These are phyloP conservation scores for Nigrospora sphaerica DNA, from an alignment of 2,329 filamentous ascomycete genomes.

Conservation along the genomic window DNA sequence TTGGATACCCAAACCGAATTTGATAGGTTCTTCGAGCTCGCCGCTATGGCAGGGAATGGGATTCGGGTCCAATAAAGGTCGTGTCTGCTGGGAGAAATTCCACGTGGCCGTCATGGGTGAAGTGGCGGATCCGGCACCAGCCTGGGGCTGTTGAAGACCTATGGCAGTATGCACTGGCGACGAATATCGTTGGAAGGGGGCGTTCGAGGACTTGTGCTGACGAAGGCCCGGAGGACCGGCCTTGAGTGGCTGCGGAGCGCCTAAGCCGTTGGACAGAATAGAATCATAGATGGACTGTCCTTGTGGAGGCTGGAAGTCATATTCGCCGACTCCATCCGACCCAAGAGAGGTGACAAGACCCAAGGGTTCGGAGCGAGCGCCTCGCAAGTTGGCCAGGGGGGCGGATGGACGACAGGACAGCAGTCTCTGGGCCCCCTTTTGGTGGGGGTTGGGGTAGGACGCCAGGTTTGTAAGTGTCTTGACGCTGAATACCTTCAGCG, in stretches of 20 bases:
- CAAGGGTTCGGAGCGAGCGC: constrained; percentile 6
- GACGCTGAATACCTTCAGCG: constrained; percentile 29
- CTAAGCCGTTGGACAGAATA: constrained; percentile 24
- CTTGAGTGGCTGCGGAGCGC: constrained; percentile 42
- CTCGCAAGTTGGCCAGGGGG: not conserved
- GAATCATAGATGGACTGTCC: not conserved
- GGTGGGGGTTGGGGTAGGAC: constrained; percentile 48
- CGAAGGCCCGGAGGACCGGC: constrained; percentile 49
- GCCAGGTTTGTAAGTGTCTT: constrained; percentile 47
- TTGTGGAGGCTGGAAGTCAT: not conserved
- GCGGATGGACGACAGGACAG: constrained; percentile 23
- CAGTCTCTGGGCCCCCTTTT: constrained; percentile 41
- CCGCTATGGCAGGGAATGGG: too few relatives aligned
- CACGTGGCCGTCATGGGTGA: too few relatives aligned
- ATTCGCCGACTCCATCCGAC: constrained; percentile 11
- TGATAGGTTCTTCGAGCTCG: too few relatives aligned
- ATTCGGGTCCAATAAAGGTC: too few relatives aligned
- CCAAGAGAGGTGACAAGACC: constrained; percentile 6
- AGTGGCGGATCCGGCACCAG: too few relatives aligned
- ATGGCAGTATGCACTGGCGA: too few relatives aligned
- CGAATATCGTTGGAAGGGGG: too few relatives aligned
- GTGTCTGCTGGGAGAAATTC: too few relatives aligned
- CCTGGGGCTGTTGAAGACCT: too few relatives aligned
- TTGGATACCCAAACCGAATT: not conserved
- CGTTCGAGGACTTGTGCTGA: constrained; percentile 33